phyloP scores from a whole-genome alignment of 176 grass and related monocot species.

The Pontederia crassipes region DNA sequence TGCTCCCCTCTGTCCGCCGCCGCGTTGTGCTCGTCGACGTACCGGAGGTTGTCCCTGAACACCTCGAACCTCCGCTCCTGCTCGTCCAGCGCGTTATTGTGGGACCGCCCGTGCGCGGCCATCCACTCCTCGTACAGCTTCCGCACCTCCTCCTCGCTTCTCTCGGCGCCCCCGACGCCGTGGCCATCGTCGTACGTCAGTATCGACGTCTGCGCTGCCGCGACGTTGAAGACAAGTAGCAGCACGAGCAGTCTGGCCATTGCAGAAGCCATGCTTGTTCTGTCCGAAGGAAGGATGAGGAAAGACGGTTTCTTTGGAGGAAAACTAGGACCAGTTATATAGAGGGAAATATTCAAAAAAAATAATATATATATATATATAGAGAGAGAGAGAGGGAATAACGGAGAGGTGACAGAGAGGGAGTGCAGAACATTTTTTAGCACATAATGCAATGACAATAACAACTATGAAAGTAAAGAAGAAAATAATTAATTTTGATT shows the following conservation, averaged over 20 bases:
- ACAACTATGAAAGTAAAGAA: too few relatives aligned
- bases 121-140: not conserved
- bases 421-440: too few relatives aligned
- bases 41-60: not conserved
- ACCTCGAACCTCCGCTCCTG: not conserved
- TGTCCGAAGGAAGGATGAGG: too few relatives aligned
- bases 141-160: not conserved
- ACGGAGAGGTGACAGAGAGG: too few relatives aligned
- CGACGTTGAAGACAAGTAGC: not conserved
- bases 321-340: too few relatives aligned
- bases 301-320: too few relatives aligned
- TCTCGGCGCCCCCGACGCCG: not conserved
- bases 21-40: not conserved
- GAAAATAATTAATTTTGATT: too few relatives aligned
- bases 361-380: too few relatives aligned
- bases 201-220: not conserved
- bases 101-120: not conserved
- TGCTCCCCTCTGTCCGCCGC: not conserved
- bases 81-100: not conserved
- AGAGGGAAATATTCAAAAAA: too few relatives aligned
- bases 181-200: not conserved
- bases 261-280: not conserved
- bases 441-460: too few relatives aligned
- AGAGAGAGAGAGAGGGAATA: too few relatives aligned
- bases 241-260: not conserved